A percentile compares a stretch with the other conserved stretches of the same genome.
phyloP scores from a whole-genome alignment of 2,329 filamentous ascomycete genomes.

The Rutstroemia sp. region DNA sequence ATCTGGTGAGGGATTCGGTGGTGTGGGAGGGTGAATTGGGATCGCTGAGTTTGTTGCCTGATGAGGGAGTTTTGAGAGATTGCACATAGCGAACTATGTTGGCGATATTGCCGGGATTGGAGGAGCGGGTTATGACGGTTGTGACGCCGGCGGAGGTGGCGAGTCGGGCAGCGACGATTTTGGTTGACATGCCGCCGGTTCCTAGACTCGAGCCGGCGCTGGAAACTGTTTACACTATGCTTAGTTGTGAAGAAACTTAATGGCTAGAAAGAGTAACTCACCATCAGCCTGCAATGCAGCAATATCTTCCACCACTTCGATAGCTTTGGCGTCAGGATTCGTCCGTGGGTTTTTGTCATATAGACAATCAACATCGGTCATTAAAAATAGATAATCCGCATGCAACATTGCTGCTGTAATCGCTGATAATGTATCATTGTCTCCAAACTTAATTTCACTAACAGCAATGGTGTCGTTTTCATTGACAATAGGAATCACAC shows the following conservation, averaged over 20 bases:
- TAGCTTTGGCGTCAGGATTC: constrained; percentile 77
- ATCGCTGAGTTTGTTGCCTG: constrained; percentile 9
- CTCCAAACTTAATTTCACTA: constrained; percentile 97
- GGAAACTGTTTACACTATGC: constrained; percentile 50
- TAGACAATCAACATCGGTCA: constrained; percentile 97
- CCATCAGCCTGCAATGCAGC: constrained; percentile 72
- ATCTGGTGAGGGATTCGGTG: constrained; percentile 12
- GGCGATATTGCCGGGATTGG: constrained; percentile 85
- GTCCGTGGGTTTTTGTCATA: constrained; percentile 93
- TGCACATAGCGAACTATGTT: constrained; percentile 81
- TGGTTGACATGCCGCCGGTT: constrained; percentile 95
- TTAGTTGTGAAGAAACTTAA: neutral
- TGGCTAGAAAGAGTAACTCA: constrained; percentile 27
- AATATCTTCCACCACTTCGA: constrained; percentile 90
- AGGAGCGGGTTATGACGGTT: constrained; percentile 89
- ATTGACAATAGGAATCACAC: constrained; percentile 96
- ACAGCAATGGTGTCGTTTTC: constrained; percentile 97
- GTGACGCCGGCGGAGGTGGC: constrained; percentile 93
- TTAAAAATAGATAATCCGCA: constrained; percentile 91
- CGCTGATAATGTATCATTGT: constrained; percentile 95
- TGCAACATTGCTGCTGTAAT: constrained; percentile 97
- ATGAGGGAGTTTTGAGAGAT: constrained; percentile 38
- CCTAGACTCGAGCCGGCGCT: constrained; percentile 82
- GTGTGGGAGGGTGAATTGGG: constrained; percentile 16
- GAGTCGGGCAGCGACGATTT: constrained; percentile 86